Conservation (phyloP, 2,329 filamentous ascomycete genomes). For the Apiospora malaysiana region DNA sequence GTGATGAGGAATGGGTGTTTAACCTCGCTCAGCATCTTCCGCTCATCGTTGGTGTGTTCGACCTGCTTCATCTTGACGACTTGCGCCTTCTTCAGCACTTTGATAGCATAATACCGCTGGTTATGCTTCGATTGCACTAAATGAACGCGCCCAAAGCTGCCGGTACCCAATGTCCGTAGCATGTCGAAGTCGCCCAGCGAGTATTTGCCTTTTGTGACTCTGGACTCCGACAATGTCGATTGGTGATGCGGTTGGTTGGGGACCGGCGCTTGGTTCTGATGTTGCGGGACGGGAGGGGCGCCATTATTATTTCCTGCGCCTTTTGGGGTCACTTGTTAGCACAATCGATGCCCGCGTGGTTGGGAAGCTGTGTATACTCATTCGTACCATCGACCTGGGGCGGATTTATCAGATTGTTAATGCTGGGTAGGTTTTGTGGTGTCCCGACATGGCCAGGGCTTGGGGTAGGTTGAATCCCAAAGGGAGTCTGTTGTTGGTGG, state of each 20-base stretch:
- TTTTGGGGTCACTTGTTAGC: conserved; percentile 28
- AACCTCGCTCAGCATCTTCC: conserved; percentile 93
- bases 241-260: conserved; percentile 35
- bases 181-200: conserved; percentile 89
- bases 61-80: conserved; percentile 99
- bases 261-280: conserved; percentile 35
- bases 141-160: conserved; percentile 95
- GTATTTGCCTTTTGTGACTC: conserved; percentile 97
- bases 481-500: conserved; percentile 43
- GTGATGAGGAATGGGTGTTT: conserved; percentile 98
- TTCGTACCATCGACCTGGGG: conserved; percentile 52
- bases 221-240: conserved; percentile 44
- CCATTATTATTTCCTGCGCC: conserved; percentile 43
- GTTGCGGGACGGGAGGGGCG: conserved; percentile 40
- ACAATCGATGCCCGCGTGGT: conserved; percentile 21
- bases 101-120: conserved; percentile 96
- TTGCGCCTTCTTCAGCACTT: conserved; percentile 97
- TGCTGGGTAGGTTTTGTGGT: conserved; percentile 76
- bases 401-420: conserved; percentile 82
- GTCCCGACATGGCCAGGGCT: conserved; percentile 37
- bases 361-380: neutral
- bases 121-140: conserved; percentile 98
- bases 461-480: conserved; percentile 49
- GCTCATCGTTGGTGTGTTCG: conserved; percentile 98
- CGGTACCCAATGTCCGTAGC: conserved; percentile 89